Conservation (phyloP, 2,329 filamentous ascomycete species). For the Bipolaris gigantea region DNA sequence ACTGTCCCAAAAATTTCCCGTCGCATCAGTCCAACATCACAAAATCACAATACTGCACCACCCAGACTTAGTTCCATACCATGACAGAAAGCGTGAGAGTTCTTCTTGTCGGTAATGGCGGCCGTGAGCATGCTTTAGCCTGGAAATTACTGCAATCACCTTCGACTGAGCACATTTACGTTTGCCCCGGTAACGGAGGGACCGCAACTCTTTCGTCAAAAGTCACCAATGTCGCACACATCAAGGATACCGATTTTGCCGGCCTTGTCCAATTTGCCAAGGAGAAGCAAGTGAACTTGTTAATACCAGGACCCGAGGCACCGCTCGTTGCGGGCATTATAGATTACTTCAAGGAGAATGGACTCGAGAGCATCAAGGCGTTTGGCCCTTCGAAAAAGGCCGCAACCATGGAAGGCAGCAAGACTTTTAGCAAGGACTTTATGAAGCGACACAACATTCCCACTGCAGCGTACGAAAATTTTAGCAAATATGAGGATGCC, state of each 20-base stretch:
- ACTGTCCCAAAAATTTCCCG: slow-evolving; percentile 23
- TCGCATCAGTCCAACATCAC: neutral
- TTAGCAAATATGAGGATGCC: slow-evolving; percentile 74
- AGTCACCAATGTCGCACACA: slow-evolving; percentile 65
- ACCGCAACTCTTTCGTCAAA: slow-evolving; percentile 55
- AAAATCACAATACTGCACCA: slow-evolving; percentile 1
- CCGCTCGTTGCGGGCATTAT: slow-evolving; percentile 92
- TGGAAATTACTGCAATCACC: slow-evolving; percentile 90
- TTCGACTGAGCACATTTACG: slow-evolving; percentile 71
- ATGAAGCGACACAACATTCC: slow-evolving; percentile 91
- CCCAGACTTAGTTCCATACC: slow-evolving; percentile 2
- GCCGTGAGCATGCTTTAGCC: slow-evolving; percentile 89
- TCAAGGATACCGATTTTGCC: slow-evolving; percentile 76
- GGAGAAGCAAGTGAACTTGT: slow-evolving; percentile 73
- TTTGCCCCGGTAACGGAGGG: slow-evolving; percentile 82
- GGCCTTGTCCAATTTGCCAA: slow-evolving; percentile 75
- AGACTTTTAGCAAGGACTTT: slow-evolving; percentile 97
- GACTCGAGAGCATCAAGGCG: slow-evolving; percentile 61
- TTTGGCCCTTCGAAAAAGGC: slow-evolving; percentile 87
- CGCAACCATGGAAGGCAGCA: slow-evolving; percentile 91
- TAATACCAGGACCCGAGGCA: slow-evolving; percentile 88
- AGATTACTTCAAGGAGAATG: slow-evolving; percentile 69
- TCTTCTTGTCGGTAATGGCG: slow-evolving; percentile 89
- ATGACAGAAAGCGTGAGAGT: slow-evolving; percentile 49
- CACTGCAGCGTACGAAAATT: slow-evolving; percentile 89